A percentile compares a stretch with the other conserved stretches of the same genome.
Conservation (phyloP, 495 filamentous ascomycete species). For the Friedmanniomyces endolithicus region DNA sequence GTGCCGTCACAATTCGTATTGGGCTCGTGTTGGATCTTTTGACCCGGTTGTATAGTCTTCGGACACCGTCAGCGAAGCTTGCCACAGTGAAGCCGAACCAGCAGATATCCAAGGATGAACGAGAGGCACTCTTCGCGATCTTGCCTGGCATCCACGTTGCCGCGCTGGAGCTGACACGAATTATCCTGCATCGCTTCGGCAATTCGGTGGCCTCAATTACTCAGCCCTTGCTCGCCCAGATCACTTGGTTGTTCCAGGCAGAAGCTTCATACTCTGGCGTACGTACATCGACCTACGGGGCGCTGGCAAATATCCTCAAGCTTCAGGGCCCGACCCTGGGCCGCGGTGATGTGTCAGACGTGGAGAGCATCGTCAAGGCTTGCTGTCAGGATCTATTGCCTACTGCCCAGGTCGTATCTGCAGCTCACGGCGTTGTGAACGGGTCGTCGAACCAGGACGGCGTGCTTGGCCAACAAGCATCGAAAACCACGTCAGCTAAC, state of each 20-base stretch:
- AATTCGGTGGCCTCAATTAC: constrained; percentile 41
- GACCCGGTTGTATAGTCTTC: constrained; percentile 53
- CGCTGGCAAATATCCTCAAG: constrained; percentile 44
- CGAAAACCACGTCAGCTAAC: constrained; percentile 35
- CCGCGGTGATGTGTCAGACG: constrained; percentile 45
- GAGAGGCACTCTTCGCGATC: constrained; percentile 56
- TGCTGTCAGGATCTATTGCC: constrained; percentile 51
- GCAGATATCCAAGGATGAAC: constrained; percentile 64
- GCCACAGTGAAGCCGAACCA: constrained; percentile 21
- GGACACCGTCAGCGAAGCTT: constrained; percentile 25
- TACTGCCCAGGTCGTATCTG: constrained; percentile 25
- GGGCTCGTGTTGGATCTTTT: constrained; percentile 52
- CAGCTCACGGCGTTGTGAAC: constrained; percentile 28
- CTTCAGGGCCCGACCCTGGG: constrained; percentile 51
- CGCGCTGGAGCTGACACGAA: constrained; percentile 45
- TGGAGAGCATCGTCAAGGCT: constrained; percentile 44
- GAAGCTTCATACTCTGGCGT: constrained; percentile 37
- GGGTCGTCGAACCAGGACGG: neutral
- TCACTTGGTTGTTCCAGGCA: constrained; percentile 53
- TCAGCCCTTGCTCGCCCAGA: constrained; percentile 51
- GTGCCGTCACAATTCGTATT: constrained; percentile 49
- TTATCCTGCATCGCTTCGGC: constrained; percentile 43
- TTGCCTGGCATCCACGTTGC: constrained; percentile 63
- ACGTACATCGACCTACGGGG: constrained; percentile 46
- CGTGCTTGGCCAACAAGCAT: constrained; percentile 17